phyloP scores from a whole-genome alignment of 495 filamentous ascomycete genomes.

The Aspergillus indologenus region DNA sequence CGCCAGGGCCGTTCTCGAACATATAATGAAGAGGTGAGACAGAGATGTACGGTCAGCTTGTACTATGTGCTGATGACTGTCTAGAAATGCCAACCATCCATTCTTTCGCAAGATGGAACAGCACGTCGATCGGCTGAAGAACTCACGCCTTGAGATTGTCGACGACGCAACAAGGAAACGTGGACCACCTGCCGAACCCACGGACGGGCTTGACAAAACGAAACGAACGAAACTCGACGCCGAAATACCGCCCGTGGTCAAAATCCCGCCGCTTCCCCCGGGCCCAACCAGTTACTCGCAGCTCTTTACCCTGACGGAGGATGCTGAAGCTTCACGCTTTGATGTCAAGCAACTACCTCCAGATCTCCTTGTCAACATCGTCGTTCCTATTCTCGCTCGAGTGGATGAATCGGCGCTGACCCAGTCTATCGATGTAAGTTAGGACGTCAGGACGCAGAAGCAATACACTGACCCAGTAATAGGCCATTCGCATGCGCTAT shows the following conservation, averaged over 20 bases:
- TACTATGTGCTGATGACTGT: conserved; percentile 12
- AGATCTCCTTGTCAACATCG: conserved; percentile 72
- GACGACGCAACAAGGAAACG: conserved; percentile 75
- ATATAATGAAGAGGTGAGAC: conserved; percentile 70
- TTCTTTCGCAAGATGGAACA: conserved; percentile 71
- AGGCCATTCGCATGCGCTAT: conserved; percentile 49
- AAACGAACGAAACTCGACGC: conserved; percentile 70
- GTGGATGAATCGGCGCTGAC: conserved; percentile 63
- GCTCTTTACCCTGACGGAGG: conserved; percentile 78
- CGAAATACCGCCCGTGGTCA: conserved; percentile 45
- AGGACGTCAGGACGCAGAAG: background rate
- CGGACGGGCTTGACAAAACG: conserved; percentile 62
- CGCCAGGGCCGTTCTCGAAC: conserved; percentile 72
- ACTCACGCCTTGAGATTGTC: conserved; percentile 68
- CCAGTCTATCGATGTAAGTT: conserved; percentile 60
- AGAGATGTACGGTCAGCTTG: background rate
- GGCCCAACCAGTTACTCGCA: conserved; percentile 74
- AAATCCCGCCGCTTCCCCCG: conserved; percentile 63
- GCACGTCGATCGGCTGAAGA: conserved; percentile 73
- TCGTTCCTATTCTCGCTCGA: conserved; percentile 62
- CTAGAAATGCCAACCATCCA: conserved; percentile 68
- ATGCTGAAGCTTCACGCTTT: conserved; percentile 69
- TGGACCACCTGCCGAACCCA: conserved; percentile 59
- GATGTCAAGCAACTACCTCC: conserved; percentile 75
- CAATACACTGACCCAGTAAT: conserved; percentile 23